Conservation (phyloP, 306 rosid genomes). For the Pueraria montana region DNA sequence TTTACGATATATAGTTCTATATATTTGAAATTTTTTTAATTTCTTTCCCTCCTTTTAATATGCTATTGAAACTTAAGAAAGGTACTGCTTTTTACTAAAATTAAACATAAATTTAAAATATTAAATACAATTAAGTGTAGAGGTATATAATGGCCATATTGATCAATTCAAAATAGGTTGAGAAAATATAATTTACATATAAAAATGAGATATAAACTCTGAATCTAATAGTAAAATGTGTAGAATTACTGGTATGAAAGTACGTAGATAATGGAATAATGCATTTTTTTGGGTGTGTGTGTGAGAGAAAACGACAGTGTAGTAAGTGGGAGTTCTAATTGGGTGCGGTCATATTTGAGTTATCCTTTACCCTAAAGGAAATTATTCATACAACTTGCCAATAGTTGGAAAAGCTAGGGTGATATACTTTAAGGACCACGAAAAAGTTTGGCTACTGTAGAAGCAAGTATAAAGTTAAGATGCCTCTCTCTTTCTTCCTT, state of each 20-base stretch:
- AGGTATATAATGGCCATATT: not conserved
- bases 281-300: not conserved
- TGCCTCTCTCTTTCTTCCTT: conserved; percentile 38
- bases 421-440: conserved; percentile 46
- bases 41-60: not conserved
- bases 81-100: not conserved
- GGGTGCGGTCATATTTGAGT: not conserved
- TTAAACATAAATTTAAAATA: not conserved
- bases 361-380: conserved; percentile 25
- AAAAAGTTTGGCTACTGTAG: conserved; percentile 27
- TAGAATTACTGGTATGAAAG: not conserved
- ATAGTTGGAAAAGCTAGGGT: conserved; percentile 34
- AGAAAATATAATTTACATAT: not conserved
- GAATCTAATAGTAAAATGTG: not conserved
- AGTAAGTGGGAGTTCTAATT: conserved; percentile 19
- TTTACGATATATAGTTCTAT: not conserved
- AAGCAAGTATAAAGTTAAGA: conserved; percentile 38
- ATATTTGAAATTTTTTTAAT: no score
- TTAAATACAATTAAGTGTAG: no score
- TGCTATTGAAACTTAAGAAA: not conserved
- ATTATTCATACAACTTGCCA: conserved; percentile 17
- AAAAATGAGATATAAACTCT: not conserved
- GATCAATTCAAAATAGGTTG: not conserved
- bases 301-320: conserved; percentile 23
- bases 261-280: not conserved